A percentile compares a stretch with the other conserved stretches of the same genome.
These are phyloP conservation scores for Gossypioides kirkii DNA, from an alignment of 345 rosid species.

Conservation along the genomic window DNA sequence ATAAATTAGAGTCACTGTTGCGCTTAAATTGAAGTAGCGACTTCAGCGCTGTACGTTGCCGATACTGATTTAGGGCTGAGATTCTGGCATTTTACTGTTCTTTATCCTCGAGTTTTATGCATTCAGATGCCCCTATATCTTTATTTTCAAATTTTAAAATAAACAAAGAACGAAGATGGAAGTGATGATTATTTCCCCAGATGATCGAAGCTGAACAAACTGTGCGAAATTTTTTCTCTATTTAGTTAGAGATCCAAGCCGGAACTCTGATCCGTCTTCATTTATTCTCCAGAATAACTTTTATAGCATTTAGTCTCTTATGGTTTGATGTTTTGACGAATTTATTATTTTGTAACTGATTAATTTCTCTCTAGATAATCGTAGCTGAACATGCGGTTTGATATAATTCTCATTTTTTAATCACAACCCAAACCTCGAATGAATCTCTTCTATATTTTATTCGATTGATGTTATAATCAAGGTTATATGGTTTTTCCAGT, in stretches of 20 bases:
- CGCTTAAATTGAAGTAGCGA: constrained; percentile 36
- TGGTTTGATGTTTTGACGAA: too few species aligned
- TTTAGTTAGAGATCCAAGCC: constrained; percentile 14
- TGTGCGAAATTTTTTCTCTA: constrained; percentile 10
- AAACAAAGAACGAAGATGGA: background rate
- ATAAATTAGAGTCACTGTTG: constrained; percentile 65
- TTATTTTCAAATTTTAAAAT: background rate
- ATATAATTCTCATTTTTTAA: too few species aligned
- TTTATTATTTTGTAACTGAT: too few species aligned
- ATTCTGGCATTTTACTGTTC: constrained; percentile 33
- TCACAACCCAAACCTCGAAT: too few species aligned
- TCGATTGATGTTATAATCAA: too few species aligned
- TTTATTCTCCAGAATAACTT: background rate
- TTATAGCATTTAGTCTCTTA: too few species aligned
- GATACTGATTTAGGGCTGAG: constrained; percentile 34
- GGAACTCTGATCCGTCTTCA: background rate
- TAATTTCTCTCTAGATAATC: too few species aligned
- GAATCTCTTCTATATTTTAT: too few species aligned
- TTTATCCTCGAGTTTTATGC: background rate
- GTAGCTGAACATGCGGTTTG: too few species aligned
- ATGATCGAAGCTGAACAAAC: constrained; percentile 7
- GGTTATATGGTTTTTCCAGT: too few species aligned
- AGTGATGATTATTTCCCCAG: constrained; percentile 19
- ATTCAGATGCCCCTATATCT: background rate
- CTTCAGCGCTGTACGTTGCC: constrained; percentile 74